Evolutionary conservation across 139 green algal genomes (phyloP), one percentile per base, ranked within the genome.

Genomic region (Desmodesmus armatus): DNA sequence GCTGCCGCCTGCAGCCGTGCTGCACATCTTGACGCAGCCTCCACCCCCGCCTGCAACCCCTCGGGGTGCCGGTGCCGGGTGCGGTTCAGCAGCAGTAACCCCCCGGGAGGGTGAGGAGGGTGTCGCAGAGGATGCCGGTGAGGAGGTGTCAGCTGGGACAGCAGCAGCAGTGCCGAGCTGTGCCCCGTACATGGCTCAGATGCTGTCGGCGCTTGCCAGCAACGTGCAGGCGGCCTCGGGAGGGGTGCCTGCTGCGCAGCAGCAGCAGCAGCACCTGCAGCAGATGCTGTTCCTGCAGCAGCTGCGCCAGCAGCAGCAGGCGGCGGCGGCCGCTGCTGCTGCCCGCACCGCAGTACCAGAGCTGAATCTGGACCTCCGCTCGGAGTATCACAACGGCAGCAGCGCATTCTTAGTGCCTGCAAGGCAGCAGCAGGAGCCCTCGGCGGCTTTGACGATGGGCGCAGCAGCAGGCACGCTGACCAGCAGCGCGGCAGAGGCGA

Each of bases 401-500:
- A 82, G 76, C 55, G 53, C 76, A 6, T 82, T 82, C 72, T 53
- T 82, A 5, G 55, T 39, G 2, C 76, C 76, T 72, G 76, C 55
- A 13, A 82, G 55, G 21, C 35, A 72, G 37, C n/a, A 55, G 44
- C 44, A 3, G 23, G 15, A 21, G n/a, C 27, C n/a, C 29, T 40
- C 73, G 23, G 49, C 47, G 33, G 11, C 51, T 41, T 17, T 35
- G 21, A 77, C 0, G 69, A 75, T 43, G 25, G 72, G 19, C 27
- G 70, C 70, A 80, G 23, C 31, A 49, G 76, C 25, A n/a, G 76
- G 37, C n/a, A 55, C 23, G 21, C 66, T 49, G 66, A 6, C 2
- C 60, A 49, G 35, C 66, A 69, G 60, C 29, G 33, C 66, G 44
- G 66, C 66, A 74, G n/a, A n/a, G n/a, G n/a, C n/a, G n/a, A n/a